These are phyloP conservation scores for Micractinium sp. DNA, from an alignment of 139 green algal species.

Conservation along the genomic window DNA sequence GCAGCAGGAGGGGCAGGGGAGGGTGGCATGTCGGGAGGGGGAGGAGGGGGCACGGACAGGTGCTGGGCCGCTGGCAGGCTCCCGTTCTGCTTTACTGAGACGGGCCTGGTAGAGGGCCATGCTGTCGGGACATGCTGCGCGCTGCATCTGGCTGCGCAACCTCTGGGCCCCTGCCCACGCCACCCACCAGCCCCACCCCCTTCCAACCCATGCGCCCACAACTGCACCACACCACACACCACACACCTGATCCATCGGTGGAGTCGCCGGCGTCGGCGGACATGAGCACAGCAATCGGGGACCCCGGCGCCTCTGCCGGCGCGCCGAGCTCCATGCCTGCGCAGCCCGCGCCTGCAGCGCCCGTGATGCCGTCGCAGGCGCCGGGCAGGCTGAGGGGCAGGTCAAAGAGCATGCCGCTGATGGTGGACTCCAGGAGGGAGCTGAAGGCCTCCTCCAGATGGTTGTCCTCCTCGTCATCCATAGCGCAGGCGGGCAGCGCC, in stretches of 20 bases:
- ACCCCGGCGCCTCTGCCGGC: not conserved
- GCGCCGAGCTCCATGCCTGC: not conserved
- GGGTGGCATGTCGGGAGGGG: not conserved
- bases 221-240: too few relatives aligned
- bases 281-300: not conserved
- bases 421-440: constrained; percentile 15
- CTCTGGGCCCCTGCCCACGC: not conserved
- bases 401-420: constrained; percentile 31
- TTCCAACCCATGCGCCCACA: not conserved
- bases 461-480: not conserved
- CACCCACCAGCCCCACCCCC: not conserved
- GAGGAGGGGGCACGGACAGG: not conserved
- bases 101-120: too few relatives aligned
- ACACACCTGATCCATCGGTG: constrained; percentile 15
- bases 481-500: not conserved
- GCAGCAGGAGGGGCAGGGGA: not conserved
- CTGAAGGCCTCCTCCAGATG: constrained; percentile 4
- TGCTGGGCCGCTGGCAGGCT: not conserved
- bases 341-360: not conserved
- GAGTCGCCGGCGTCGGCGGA: not conserved
- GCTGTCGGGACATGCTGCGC: not conserved
- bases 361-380: not conserved
- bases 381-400: not conserved
- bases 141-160: not conserved
- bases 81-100: too few relatives aligned